Evolutionary conservation across 2,329 filamentous ascomycete species (phyloP), one percentile per base, ranked within the genome.

Genomic region (Aspergillus pseudoviridinutans): DNA sequence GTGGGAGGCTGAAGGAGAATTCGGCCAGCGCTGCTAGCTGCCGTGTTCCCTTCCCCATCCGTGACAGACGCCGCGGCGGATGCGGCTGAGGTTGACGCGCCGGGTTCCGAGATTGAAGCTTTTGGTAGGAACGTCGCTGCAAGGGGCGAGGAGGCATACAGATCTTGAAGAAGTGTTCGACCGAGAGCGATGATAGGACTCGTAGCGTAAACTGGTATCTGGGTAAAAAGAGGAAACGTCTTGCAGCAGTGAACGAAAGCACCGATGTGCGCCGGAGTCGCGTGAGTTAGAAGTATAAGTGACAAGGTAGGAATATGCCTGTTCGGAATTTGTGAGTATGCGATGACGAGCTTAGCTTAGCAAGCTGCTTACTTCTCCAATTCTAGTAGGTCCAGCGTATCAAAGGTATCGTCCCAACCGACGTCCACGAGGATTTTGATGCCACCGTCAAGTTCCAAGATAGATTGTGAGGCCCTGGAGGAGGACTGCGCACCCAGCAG

Each of bases 191-290:
- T 92, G 66, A 99, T 92, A 9, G 94, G 94, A 42, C 87, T 87
- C 4, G 94, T 99, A 56, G 94, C 94, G 76, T 97, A 99, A 58
- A 96, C 87, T 44, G 94, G 94, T 60, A 99, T 92, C 69, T 92
- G 88, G 9, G 88, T 89, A 76, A 99, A 99, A 50, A 91, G 82
- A 49, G 94, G 92, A 61, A 97, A 89, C 74, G 97, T 88, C 76
- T 96, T 96, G 86, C 94, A 97, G 79, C 92, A 97, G 74, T 97
- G 92, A 47, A 91, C 92, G 73, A 91, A 97, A 58, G 94, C 94
- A 64, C 91, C 93, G 56, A 99, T 84, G 77, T 99, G 94, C 53
- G 91, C 87, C 53, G 91, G 84, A 0, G 93, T 99, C 61, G 94
- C 90, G 74, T 99, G 94, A 1, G 94, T 99, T 64, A 99, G 84